Evolutionary conservation across 2,329 filamentous ascomycete species (phyloP).

Genomic region (Penicillium sp.): DNA sequence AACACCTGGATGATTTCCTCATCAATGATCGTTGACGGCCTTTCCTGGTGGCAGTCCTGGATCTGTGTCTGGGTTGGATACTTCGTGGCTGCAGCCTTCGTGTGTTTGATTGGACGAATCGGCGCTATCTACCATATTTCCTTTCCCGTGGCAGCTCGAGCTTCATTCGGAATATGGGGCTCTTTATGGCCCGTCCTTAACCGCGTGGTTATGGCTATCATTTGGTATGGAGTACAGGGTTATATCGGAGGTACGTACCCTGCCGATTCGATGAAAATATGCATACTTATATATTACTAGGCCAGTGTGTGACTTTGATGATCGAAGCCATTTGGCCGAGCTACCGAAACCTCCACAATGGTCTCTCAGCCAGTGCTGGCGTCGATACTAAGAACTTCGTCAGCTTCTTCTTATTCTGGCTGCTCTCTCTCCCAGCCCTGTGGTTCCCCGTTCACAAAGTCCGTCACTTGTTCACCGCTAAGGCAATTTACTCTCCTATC

Average conservation of each 20-base stretch:
- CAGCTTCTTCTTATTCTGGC: slow-evolving; percentile 82
- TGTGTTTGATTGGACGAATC: slow-evolving; percentile 70
- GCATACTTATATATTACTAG: slow-evolving; percentile 27
- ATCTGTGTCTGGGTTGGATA: slow-evolving; percentile 85
- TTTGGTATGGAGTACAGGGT: slow-evolving; percentile 67
- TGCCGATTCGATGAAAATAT: not conserved
- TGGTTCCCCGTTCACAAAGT: slow-evolving; percentile 86
- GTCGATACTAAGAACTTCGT: slow-evolving; percentile 67
- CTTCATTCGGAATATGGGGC: slow-evolving; percentile 83
- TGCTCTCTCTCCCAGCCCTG: slow-evolving; percentile 68
- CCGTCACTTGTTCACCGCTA: slow-evolving; percentile 82
- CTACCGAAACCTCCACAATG: slow-evolving; percentile 56
- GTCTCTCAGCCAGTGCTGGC: slow-evolving; percentile 55
- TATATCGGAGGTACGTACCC: slow-evolving; percentile 60
- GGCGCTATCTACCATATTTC: slow-evolving; percentile 81
- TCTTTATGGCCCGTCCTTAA: slow-evolving; percentile 83
- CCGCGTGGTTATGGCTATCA: slow-evolving; percentile 73
- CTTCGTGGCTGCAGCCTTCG: slow-evolving; percentile 63
- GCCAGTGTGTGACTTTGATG: slow-evolving; percentile 78
- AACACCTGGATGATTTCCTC: slow-evolving; percentile 93
- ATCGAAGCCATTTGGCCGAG: slow-evolving; percentile 70
- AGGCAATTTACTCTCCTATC: slow-evolving; percentile 71
- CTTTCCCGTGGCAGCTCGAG: slow-evolving; percentile 69
- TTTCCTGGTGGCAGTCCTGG: slow-evolving; percentile 89
- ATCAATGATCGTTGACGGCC: slow-evolving; percentile 65